These are phyloP conservation scores for Agrocybe praecox DNA, from an alignment of 768 basidiomycete genomes.

Conservation along the genomic window DNA sequence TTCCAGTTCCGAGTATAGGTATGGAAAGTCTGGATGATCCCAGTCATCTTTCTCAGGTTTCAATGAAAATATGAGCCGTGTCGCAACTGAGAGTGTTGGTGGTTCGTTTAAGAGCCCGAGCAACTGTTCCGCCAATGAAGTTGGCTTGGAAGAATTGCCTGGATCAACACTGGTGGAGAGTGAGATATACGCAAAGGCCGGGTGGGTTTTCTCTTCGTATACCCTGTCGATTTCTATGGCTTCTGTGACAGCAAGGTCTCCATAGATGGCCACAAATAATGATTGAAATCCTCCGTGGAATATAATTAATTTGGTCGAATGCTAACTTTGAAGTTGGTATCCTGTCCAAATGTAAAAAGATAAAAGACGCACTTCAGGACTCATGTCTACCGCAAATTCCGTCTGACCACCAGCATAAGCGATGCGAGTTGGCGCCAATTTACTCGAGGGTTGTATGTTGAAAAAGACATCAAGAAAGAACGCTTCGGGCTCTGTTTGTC, in stretches of 20 bases:
- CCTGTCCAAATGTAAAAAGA: not conserved
- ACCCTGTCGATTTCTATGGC: constrained; percentile 28
- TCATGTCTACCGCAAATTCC: constrained; percentile 74
- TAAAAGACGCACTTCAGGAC: constrained; percentile 52
- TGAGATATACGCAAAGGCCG: constrained; percentile 32
- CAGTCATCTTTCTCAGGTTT: constrained; percentile 82
- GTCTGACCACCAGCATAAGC: constrained; percentile 70
- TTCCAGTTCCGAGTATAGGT: constrained; percentile 63
- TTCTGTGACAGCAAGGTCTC: constrained; percentile 53
- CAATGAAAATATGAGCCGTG: constrained; percentile 77
- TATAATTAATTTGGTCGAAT: constrained; percentile 74
- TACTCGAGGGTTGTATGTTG: constrained; percentile 74
- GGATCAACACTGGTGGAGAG: constrained; percentile 61
- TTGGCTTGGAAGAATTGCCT: constrained; percentile 61
- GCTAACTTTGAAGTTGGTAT: not conserved
- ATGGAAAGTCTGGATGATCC: constrained; percentile 75
- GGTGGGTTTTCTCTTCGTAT: constrained; percentile 46
- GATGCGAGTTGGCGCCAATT: constrained; percentile 69
- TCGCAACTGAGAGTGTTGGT: constrained; percentile 63
- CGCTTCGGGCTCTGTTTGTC: constrained; percentile 70
- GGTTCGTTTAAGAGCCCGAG: constrained; percentile 62
- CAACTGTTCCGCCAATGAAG: constrained; percentile 59
- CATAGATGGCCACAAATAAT: constrained; percentile 67
- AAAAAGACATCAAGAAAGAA: constrained; percentile 79
- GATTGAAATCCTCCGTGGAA: constrained; percentile 73